Evolutionary conservation across 2,329 filamentous ascomycete genomes (phyloP), one percentile per base, ranked within the genome.

Genomic region (Colletotrichum tamarilloi): DNA sequence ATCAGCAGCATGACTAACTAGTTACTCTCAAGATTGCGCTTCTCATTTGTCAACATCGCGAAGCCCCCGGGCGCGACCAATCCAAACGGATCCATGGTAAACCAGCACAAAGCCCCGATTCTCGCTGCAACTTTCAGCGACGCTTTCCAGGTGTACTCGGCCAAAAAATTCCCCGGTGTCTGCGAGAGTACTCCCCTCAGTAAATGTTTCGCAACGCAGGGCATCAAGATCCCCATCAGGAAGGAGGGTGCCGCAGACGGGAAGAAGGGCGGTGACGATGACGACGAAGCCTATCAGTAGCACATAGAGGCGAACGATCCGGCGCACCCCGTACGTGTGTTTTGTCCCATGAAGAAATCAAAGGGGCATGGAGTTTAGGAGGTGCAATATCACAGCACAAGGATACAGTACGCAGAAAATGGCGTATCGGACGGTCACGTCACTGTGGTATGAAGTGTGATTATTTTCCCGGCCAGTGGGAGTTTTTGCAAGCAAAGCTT

Each of bases 101-200:
- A 95, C 81, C 92, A 90, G 49, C 93, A 92, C 68, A 92, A 91
- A 75, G 94, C 94, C 0, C 94, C 94, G 0, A 93, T 98, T 14
- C 88, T 98, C 22, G 95, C 96, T 1, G 93, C 92, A 9, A 92
- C 92, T 77, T 98, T 96, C 83, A 97, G 94, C 60, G 93, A 97
- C 5, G 89, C 92, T 3, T 98, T 99, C 86, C 94, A 95, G 67
- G 97, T 99, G 35, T 98, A 93, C 84, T 97, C 94, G 2, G 97
- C 97, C 60, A 99, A 99, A 88, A 98, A 98, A 80, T 99, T 99
- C 82, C 97, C 97, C 0, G 97, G 97, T 53, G 97, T 99, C 1
- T 98, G 97, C 71, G 96, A 98, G 81, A 97, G 94, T 82, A 99
- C 97, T 0, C 84, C 91, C 4, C 85, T 98, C 22, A 98, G 95